Base-by-base conservation (phyloP, 1,284 basidiomycete genomes). In the Marasmius sp. region DNA sequence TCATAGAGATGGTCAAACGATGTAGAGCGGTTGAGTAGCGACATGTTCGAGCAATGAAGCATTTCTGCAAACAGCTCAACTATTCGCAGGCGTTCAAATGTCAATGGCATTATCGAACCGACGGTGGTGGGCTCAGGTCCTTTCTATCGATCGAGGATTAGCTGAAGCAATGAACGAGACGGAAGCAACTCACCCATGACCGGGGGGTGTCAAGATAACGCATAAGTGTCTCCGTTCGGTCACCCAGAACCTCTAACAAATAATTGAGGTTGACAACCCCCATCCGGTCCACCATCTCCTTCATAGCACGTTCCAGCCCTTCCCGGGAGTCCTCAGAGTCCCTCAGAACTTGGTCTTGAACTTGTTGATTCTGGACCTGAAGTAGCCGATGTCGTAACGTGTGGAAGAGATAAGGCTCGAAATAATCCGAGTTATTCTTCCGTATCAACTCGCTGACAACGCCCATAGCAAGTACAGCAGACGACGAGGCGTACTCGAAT, bases 341-440 rank as follows among this genome's bases (percentile, higher is more conserved):
- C 45, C 69, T 68, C 63, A 75, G 68, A 63, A 73, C 68, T 18
- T 79, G 76, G 56, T 83, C 69, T 55, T 91, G 87, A 10, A 45
- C 10, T 14, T 37, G 39, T 45, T 60, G 27, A 67, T 94, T 92
- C 70, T 94, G 92, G 6, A 95, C 85, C 61, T 90, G 88, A 66
- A 97, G 95, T 36, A 98, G 84, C 53, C 94, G 86, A 72, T 96
- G 95, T 55, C 95, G 89, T 49, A 98, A 78, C 1, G 94, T 95
- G 73, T 98, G 95, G 78, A 98, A 97, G n/a, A 98, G 84, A 74
- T 97, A 97, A 14, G 96, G 97, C 78, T 99, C 97, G 71, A 97
- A 97, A 74, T 96, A 98, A 74, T 99, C 97, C 58, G 95, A 97
- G 76, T 99, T 99, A 77, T 99, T 99, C 75, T 98, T 96, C 60